Conservation (phyloP, 75 land plant genomes). For the Sequoia sempervirens region DNA sequence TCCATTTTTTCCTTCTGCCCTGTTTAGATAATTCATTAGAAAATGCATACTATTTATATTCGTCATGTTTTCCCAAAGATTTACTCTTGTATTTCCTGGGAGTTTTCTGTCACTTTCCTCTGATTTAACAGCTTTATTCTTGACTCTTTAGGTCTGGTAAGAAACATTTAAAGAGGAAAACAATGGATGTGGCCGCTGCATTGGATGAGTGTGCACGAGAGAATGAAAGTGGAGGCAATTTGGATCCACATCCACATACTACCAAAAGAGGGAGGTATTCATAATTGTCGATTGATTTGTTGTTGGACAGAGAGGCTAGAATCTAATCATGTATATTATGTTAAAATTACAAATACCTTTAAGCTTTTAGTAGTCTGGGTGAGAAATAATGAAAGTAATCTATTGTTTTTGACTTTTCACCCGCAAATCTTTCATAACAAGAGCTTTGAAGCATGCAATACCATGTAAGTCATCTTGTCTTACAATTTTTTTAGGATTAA, state of each 20-base stretch:
- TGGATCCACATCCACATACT: neutral
- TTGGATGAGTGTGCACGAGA: slow-evolving; percentile 9
- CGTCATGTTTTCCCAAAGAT: neutral
- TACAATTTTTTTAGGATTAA: too few species aligned
- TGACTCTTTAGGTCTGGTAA: slow-evolving; percentile 1
- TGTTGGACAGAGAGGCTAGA: neutral
- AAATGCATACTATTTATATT: neutral
- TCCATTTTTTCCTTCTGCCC: neutral
- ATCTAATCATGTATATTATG: too few species aligned
- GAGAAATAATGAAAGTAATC: too few species aligned
- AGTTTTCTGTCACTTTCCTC: neutral
- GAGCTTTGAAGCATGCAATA: too few species aligned
- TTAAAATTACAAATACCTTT: too few species aligned
- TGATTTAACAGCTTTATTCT: neutral
- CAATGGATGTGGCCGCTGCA: slow-evolving; percentile 8
- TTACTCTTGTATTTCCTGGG: neutral
- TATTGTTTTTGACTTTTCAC: too few species aligned
- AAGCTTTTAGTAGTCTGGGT: too few species aligned
- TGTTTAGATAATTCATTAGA: neutral
- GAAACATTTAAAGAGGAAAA: slow-evolving; percentile 10
- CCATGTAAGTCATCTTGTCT: too few species aligned
- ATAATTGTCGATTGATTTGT: neutral
- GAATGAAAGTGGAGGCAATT: neutral
- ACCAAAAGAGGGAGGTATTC: neutral
- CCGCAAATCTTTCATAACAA: too few species aligned